phyloP scores from a whole-genome alignment of 228 moss, liverwort and hornwort species.

The Sphagnum fallax region DNA sequence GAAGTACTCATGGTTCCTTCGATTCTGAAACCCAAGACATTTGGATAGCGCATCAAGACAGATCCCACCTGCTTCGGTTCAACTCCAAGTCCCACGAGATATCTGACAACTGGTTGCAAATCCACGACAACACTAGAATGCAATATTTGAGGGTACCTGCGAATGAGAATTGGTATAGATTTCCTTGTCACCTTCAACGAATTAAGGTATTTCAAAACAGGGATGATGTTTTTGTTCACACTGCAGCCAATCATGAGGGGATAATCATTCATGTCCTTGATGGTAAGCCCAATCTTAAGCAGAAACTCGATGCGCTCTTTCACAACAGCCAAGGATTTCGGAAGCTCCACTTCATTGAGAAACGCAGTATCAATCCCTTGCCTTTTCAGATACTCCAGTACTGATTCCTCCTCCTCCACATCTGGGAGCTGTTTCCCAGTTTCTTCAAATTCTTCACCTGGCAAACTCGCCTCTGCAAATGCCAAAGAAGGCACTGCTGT shows the following conservation, averaged over 20 bases:
- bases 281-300: constrained; percentile 51
- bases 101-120: constrained; percentile 68
- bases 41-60: constrained; percentile 71
- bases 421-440: constrained; percentile 56
- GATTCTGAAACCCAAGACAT: constrained; percentile 78
- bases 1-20: constrained; percentile 96
- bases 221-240: constrained; percentile 87
- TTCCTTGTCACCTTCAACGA: constrained; percentile 57
- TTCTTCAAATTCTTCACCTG: constrained; percentile 33
- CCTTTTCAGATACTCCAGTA: constrained; percentile 42
- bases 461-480: constrained; percentile 38
- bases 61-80: constrained; percentile 52
- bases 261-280: constrained; percentile 66
- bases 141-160: constrained; percentile 71
- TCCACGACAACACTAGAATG: constrained; percentile 79
- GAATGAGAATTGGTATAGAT: constrained; percentile 62
- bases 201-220: constrained; percentile 80
- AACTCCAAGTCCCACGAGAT: constrained; percentile 70
- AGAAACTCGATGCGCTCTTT: constrained; percentile 62
- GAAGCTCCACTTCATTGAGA: constrained; percentile 57
- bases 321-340: constrained; percentile 52
- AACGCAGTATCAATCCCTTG: constrained; percentile 38
- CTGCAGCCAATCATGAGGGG: constrained; percentile 82
- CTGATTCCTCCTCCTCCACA: constrained; percentile 35
- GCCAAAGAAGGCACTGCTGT: constrained; percentile 5